phyloP scores from a whole-genome alignment of 192 early-diverging fungal genomes.

The Backusella parvicylindrica region DNA sequence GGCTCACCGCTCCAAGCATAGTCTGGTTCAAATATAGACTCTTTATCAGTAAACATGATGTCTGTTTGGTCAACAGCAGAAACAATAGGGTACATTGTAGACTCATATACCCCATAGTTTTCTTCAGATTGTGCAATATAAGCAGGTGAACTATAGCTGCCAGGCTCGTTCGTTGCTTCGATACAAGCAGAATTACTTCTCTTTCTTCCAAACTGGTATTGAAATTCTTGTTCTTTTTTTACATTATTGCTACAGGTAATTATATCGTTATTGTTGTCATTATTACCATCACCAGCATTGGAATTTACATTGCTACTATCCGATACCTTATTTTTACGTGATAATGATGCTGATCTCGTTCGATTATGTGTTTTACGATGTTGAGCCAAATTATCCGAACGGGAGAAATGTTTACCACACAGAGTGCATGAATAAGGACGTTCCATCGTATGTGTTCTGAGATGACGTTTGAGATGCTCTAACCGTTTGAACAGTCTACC shows the following conservation, averaged over 20 bases:
- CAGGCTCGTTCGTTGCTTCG: background rate
- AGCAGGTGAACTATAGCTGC: background rate
- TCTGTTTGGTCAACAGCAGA: background rate
- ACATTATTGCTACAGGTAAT: background rate
- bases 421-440: background rate
- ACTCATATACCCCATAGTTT: background rate
- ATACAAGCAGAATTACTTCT: background rate
- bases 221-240: background rate
- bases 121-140: background rate
- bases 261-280: background rate
- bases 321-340: background rate
- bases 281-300: background rate
- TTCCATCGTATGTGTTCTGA: background rate
- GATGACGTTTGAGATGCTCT: constrained; percentile 5
- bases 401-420: constrained; percentile 10
- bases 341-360: background rate
- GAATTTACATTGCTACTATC: background rate
- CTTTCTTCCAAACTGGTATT: background rate
- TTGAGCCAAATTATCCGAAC: constrained; percentile 10
- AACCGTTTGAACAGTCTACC: background rate
- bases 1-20: background rate
- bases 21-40: background rate
- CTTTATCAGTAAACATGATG: background rate
- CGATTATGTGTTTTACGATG: constrained; percentile 10
- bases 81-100: background rate